Conservation (phyloP, 345 rosid genomes). For the Gossypium rotundifolium region DNA sequence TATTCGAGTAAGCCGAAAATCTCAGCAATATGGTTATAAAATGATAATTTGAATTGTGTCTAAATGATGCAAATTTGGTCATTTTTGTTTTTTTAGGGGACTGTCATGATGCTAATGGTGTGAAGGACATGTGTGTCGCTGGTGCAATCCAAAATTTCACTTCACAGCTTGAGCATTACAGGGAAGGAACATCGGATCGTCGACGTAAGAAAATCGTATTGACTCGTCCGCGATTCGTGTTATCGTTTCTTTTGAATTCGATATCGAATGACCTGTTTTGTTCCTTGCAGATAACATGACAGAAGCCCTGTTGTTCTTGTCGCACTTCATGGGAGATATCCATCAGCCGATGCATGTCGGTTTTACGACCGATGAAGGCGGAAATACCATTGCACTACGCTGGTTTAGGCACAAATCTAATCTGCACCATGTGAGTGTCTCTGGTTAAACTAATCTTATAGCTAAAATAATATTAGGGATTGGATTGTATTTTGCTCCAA, state of each 20-base stretch:
- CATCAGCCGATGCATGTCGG: constrained; percentile 98
- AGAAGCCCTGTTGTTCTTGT: constrained; percentile 79
- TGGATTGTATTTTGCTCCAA: too few relatives aligned
- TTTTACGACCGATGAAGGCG: constrained; percentile 78
- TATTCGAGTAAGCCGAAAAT: constrained; percentile 37
- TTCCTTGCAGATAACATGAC: constrained; percentile 70
- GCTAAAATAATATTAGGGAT: too few relatives aligned
- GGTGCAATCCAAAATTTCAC: constrained; percentile 91
- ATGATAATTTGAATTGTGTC: background rate
- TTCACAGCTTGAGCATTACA: constrained; percentile 81
- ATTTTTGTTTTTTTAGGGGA: constrained; percentile 48
- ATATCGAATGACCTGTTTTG: background rate
- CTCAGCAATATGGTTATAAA: too few relatives aligned
- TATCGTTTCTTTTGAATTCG: background rate
- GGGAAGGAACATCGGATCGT: constrained; percentile 80
- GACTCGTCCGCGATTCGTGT: background rate
- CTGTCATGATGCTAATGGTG: constrained; percentile 61
- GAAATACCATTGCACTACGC: constrained; percentile 73
- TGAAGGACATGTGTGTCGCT: constrained; percentile 62
- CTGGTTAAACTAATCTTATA: background rate
- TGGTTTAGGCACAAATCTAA: constrained; percentile 92
- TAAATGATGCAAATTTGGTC: background rate
- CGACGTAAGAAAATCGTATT: constrained; percentile 37
- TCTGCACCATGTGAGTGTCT: constrained; percentile 67
- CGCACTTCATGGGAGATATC: constrained; percentile 93